Conservation (phyloP, 306 rosid genomes). For the Gastrolobium bilobum region DNA sequence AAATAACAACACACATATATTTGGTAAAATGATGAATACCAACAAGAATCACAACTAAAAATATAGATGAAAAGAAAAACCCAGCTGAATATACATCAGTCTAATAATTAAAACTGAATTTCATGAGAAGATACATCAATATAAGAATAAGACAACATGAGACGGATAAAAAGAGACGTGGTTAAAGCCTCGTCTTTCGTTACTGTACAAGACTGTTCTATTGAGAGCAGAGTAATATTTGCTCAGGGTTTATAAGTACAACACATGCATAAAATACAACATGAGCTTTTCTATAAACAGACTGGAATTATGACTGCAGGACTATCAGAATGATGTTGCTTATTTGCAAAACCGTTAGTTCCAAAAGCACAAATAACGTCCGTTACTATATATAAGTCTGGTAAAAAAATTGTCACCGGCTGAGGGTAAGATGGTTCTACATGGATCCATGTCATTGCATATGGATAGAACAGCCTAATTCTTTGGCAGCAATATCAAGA, state of each 20-base stretch:
- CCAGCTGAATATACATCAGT: neutral
- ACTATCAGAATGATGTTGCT: constrained; percentile 45
- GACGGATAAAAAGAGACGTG: constrained; percentile 36
- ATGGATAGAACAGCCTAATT: constrained; percentile 78
- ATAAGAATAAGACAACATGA: constrained; percentile 42
- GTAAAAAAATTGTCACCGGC: constrained; percentile 57
- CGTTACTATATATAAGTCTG: constrained; percentile 39
- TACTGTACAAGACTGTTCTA: constrained; percentile 52
- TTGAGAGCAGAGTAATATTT: constrained; percentile 25
- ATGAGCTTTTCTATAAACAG: constrained; percentile 49
- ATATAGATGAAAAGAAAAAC: neutral
- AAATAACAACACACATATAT: neutral
- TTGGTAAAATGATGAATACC: neutral
- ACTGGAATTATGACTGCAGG: constrained; percentile 41
- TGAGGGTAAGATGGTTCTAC: constrained; percentile 36
- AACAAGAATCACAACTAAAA: neutral
- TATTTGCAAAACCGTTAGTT: constrained; percentile 50
- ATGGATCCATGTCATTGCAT: constrained; percentile 55
- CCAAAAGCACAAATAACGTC: constrained; percentile 47
- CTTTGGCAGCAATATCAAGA: constrained; percentile 85
- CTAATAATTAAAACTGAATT: constrained; percentile 20
- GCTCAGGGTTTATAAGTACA: constrained; percentile 34
- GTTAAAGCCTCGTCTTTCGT: constrained; percentile 46
- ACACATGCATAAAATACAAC: constrained; percentile 43
- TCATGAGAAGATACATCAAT: constrained; percentile 43